Evolutionary conservation across 2,329 filamentous ascomycete species (phyloP), one percentile per base, ranked within the genome.

Genomic region (Seiridium unicorne): DNA sequence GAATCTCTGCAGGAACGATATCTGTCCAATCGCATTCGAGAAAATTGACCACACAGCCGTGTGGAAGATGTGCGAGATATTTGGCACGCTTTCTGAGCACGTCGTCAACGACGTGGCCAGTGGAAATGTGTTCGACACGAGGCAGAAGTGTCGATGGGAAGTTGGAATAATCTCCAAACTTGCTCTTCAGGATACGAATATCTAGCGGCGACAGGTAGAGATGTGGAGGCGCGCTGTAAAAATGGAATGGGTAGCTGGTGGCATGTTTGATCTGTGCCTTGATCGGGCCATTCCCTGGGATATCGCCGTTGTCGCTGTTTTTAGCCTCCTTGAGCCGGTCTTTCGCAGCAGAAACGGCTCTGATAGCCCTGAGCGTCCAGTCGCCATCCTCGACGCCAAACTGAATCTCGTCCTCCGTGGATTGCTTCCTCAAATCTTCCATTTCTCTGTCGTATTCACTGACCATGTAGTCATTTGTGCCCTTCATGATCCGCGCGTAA

Each of bases 1-100:
- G 79, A 3, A 91, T 84, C 55, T 91, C 89, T 1, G 87, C 81
- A 3, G 87, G 83, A 4, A 97, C 91, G 44, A 95, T 91, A 65
- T 96, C 93, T 3, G 91, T 93, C 93, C 93, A 97, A 73, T 97
- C 93, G 70, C 93, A 97, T 75, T 97, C 93, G 1, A 97, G 75
- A 68, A 97, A 97, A 65, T 84, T 92, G 47, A 97, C 91, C 65
- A 96, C 89, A 72, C 93, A 97, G n/a, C 93, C 93, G 55, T 90
- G 88, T 0, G 93, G 93, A 5, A 97, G 81, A 73, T 97, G 93
- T 1, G 87, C 86, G 3, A 97, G 83, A 65, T 97, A 97, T 72
- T 95, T 96, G 59, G 91, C 88, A 38, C 92, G 86, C 71, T 90
- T 93, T 51, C 93, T 87, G 57, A 97, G 74, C 13, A 89, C 88